Percentiles rank a stretch among this genome's conserved stretches.
phyloP scores from a whole-genome alignment of 2,329 filamentous ascomycete genomes.

The Neocatenulostroma microsporum region DNA sequence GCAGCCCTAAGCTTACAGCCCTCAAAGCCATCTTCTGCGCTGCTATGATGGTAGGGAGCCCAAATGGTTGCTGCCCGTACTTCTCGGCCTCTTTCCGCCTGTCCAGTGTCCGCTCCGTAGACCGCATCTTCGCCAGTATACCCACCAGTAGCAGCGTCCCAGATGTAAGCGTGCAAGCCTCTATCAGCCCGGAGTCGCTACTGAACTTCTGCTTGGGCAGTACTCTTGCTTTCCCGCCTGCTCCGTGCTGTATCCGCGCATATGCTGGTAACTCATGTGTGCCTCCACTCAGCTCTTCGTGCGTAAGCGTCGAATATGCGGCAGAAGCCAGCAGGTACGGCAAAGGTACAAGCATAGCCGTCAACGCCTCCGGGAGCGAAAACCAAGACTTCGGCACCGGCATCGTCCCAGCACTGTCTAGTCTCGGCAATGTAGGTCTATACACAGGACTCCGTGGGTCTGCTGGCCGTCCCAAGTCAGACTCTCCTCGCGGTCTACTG shows the following conservation, averaged over 20 bases:
- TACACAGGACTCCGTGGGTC: conserved; percentile 10
- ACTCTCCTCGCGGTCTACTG: conserved; percentile 37
- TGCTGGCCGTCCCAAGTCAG: conserved; percentile 35
- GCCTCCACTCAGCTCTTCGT: conserved; percentile 13
- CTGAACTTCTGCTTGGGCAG: conserved; percentile 9
- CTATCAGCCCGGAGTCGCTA: conserved; percentile 27
- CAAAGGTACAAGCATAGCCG: conserved; percentile 43
- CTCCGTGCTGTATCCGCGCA: conserved; percentile 22
- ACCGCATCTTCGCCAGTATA: conserved; percentile 29
- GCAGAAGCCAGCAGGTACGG: conserved; percentile 42
- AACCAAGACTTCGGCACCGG: conserved; percentile 21
- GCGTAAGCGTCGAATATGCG: conserved; percentile 32
- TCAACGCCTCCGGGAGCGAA: conserved; percentile 40
- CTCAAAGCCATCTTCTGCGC: conserved; percentile 14
- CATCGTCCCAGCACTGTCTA: conserved; percentile 13
- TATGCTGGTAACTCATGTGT: conserved; percentile 21
- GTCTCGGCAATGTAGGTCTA: conserved; percentile 15
- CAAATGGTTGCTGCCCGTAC: conserved; percentile 6
- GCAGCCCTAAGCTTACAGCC: conserved; percentile 32
- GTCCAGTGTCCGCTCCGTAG: conserved; percentile 23
- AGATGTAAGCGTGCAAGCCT: conserved; percentile 40
- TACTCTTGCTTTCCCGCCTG: conserved; percentile 11
- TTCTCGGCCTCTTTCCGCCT: conserved; percentile 21
- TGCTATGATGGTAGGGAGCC: conserved; percentile 9
- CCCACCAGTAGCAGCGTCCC: conserved; percentile 41